Evolutionary conservation across 306 rosid genomes (phyloP), one percentile per base, ranked within the genome.

Genomic region (Geum urbanum): DNA sequence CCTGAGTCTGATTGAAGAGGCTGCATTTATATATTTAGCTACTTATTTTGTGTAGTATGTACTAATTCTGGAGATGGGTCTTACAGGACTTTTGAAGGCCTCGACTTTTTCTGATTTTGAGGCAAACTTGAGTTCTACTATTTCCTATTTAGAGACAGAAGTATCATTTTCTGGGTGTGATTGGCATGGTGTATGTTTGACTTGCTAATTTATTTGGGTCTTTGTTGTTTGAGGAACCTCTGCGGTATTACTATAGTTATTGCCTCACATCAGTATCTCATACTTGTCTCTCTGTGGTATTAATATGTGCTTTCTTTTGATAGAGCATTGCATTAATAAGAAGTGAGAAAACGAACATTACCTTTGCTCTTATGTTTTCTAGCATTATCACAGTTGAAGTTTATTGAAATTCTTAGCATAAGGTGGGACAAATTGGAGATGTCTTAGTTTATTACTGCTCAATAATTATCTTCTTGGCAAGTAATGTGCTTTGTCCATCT

Each of bases 1-100:
- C 46, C 70, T 20, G 35, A 52, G 50, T 35, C 20, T 35, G 52
- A 43, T 59, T 32, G 37, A 68, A 58, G 47, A 12, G 53, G 27
- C 24, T 67, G 76, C 72, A 51, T 78, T 79, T 24, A 24, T 56
- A 56, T 70, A 11, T 52, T 54, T 40, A 6, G 8, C 14, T 12
- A 14, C 19, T 69, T 54, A 19, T 24, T 24, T 24, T 0, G 27
- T 0, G 27, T 24, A 24, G 8, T 53, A 51, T 71, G 66, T 61
- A 72, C 69, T 62, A 45, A 50, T 60, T 70, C 65, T 74, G 58
- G 64, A 79, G 72, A 59, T 79, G 79, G 81, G 74, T 73, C 72
- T 45, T 24, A 24, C 27, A 24, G 27, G 27, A 24, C 27, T 53
- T 54, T 67, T 40, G 71, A 62, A 63, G 68, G 58, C 12, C 20